Evolutionary conservation across 805 yeast genomes (phyloP).

Genomic region (Barnettozyma sucrosica): DNA sequence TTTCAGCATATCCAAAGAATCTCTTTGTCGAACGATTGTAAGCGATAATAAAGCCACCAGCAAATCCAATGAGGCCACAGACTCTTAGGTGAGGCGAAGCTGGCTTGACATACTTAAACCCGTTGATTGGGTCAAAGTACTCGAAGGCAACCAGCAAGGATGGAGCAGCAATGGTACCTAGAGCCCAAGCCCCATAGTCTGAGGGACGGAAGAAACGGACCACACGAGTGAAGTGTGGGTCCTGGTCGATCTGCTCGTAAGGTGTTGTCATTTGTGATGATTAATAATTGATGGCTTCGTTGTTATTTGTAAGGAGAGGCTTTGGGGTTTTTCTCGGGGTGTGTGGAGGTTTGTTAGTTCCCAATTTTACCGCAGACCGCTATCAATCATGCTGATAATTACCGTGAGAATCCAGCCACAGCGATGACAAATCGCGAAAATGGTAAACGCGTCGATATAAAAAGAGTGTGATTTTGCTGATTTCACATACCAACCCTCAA

Average conservation of each 20-base stretch:
- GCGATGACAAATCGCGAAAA: constrained; percentile 1
- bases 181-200: constrained; percentile 51
- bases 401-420: not conserved
- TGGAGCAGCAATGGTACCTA: constrained; percentile 46
- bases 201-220: constrained; percentile 64
- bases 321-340: not conserved
- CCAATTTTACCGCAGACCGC: not conserved
- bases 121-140: constrained; percentile 41
- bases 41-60: constrained; percentile 71
- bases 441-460: not conserved
- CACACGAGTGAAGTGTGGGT: constrained; percentile 71
- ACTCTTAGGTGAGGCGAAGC: constrained; percentile 53
- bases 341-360: not conserved
- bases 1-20: constrained; percentile 76
- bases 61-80: constrained; percentile 54
- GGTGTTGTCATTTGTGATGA: constrained; percentile 5
- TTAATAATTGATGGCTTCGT: not conserved
- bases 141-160: constrained; percentile 38
- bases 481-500: no score
- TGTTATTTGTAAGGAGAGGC: not conserved
- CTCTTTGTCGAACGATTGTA: constrained; percentile 63
- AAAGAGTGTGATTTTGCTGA: not conserved
- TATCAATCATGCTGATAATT: not conserved
- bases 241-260: constrained; percentile 54
- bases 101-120: constrained; percentile 42